These are phyloP conservation scores for Pisolithus marmoratus DNA, from an alignment of 768 basidiomycete species.

Conservation along the genomic window DNA sequence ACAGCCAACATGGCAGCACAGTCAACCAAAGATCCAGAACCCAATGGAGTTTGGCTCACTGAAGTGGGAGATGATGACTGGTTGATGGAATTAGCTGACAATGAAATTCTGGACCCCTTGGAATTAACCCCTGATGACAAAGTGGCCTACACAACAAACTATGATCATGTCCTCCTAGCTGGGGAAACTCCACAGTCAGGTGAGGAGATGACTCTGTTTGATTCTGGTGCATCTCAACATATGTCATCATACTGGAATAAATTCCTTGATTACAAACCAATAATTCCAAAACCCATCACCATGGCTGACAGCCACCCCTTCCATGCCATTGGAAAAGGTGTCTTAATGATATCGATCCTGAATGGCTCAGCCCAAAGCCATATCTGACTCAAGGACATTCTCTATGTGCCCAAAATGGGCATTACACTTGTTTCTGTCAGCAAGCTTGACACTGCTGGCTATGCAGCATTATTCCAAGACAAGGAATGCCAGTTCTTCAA, in stretches of 20 bases:
- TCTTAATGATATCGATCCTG: slow-evolving; percentile 14
- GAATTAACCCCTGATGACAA: not conserved
- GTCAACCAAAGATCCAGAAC: not conserved
- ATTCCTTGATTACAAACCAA: slow-evolving; percentile 3
- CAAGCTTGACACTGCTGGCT: not conserved
- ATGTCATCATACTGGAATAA: not conserved
- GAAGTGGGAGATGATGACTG: not conserved
- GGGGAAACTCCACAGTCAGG: not conserved
- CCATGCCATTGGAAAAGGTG: slow-evolving; percentile 12
- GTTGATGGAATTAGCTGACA: not conserved
- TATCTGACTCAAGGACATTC: not conserved
- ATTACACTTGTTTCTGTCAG: slow-evolving; percentile 18
- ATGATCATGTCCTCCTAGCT: not conserved
- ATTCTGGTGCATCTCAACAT: not conserved
- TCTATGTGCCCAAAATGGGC: slow-evolving; percentile 16
- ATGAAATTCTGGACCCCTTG: not conserved
- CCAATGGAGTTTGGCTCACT: not conserved
- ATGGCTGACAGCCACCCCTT: slow-evolving; percentile 1
- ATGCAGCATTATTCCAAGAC: slow-evolving; percentile 1
- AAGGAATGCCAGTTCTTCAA: slow-evolving; percentile 2
- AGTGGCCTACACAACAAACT: not conserved
- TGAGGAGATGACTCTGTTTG: not conserved
- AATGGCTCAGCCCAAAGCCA: slow-evolving; percentile 6
- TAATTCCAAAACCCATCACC: slow-evolving; percentile 21
- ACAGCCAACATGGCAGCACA: not conserved